Evolutionary conservation across 192 early-diverging fungal species (phyloP), one percentile per base, ranked within the genome.

Genomic region (Kickxella alabastrina): DNA sequence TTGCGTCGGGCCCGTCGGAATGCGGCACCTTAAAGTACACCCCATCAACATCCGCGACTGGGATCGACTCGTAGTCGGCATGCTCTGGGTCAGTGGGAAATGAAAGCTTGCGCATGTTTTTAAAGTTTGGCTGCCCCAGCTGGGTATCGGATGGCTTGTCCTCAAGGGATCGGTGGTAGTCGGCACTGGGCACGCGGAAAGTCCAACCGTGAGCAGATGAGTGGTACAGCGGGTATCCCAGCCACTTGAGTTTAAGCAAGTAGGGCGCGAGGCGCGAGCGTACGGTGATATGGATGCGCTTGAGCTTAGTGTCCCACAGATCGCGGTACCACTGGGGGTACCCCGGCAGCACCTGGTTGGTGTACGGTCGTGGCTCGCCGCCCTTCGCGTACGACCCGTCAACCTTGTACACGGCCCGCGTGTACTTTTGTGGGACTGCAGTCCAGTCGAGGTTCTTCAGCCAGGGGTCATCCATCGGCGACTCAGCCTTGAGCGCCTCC

Each of bases 241-340:
- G 74, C 93, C 94, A 97, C 45, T 87, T 81, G 5, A 97, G 77
- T 35, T 80, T 77, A 15, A 99, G 79, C 40, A 97, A 56, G 27
- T 95, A 80, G 19, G 96, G 93, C 6, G 87, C 80, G 10, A 86
- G 60, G 6, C 90, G 79, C 31, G 85, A 84, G 52, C 86, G 81
- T 21, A 80, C 75, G 0, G 89, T 80, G 12, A 98, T 62, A 23
- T 83, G 83, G 26, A 92, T 58, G 24, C 69, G 70, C 15, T 77
- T 54, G 1, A 55, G 36, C 52, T 79, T 82, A 18, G 54, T 43
- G 56, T 85, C 80, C 78, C 85, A 95, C 27, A 90, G 77, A 27
- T 87, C 88, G 17, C 83, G 69, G 66, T 87, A 94, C 95, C 95
- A 92, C 38, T 84, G 54, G 12, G 90, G 89, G 17, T 79, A 71